These are phyloP conservation scores for Fraxinus floribunda DNA, from an alignment of 305 asterid genomes.

Conservation along the genomic window DNA sequence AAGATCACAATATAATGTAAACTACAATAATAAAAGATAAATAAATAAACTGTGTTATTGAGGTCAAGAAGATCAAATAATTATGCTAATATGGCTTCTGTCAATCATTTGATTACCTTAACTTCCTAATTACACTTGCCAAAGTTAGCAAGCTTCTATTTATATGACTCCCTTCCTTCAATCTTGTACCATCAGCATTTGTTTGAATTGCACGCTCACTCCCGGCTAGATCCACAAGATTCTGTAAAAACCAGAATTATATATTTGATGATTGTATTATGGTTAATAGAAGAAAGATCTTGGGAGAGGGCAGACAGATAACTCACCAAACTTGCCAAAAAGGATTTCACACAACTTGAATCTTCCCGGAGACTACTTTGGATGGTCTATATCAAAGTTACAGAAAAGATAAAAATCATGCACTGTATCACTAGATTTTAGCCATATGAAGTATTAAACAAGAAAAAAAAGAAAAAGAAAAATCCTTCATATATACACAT, in stretches of 20 bases:
- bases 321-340: conserved; percentile 81
- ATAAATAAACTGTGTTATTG: not conserved
- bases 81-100: conserved; percentile 11
- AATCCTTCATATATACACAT: not conserved
- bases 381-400: conserved; percentile 50
- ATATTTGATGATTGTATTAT: not conserved
- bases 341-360: conserved; percentile 70
- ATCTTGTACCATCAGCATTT: conserved; percentile 73
- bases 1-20: not conserved
- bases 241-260: conserved; percentile 43
- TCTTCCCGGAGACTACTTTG: conserved; percentile 81
- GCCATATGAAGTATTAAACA: not conserved
- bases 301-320: not conserved
- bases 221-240: conserved; percentile 98
- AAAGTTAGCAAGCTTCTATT: conserved; percentile 82
- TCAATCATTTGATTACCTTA: conserved; percentile 51
- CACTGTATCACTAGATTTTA: not conserved
- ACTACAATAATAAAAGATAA: not conserved
- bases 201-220: conserved; percentile 88
- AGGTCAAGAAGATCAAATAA: conserved; percentile 10
- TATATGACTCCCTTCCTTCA: conserved; percentile 97
- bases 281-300: conserved; percentile 17
- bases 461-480: not conserved
- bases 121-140: conserved; percentile 89
- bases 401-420: not conserved